A percentile compares a stretch with the other conserved stretches of the same genome.
phyloP scores from a whole-genome alignment of 2,329 filamentous ascomycete species.

The Cadophora malorum region DNA sequence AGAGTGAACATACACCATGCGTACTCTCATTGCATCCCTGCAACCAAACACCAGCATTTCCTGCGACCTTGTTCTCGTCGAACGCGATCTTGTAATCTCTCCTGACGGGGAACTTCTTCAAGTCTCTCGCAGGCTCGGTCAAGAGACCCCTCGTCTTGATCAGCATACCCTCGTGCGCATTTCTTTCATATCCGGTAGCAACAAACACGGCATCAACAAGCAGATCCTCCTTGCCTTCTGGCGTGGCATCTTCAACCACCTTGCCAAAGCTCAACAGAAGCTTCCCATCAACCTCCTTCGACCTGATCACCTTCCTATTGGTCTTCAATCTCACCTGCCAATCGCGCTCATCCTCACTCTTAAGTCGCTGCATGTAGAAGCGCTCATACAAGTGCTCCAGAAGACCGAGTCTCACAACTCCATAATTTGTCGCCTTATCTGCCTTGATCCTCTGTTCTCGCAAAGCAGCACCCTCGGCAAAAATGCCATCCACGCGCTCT shows the following conservation, averaged over 20 bases:
- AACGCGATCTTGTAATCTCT: constrained; percentile 83
- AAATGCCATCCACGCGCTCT: constrained; percentile 79
- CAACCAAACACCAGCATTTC: constrained; percentile 80
- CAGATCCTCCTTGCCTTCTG: constrained; percentile 46
- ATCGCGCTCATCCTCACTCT: constrained; percentile 16
- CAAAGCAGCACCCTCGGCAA: constrained; percentile 63
- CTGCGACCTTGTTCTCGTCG: constrained; percentile 67
- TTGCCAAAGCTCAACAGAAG: constrained; percentile 1
- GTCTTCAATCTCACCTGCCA: constrained; percentile 12
- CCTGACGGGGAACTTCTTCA: constrained; percentile 66
- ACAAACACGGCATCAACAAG: constrained; percentile 83
- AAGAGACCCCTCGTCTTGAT: constrained; percentile 69
- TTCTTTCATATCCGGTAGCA: constrained; percentile 84
- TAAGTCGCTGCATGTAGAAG: constrained; percentile 83
- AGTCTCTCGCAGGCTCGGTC: constrained; percentile 59
- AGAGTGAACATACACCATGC: constrained; percentile 76
- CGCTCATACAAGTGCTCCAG: constrained; percentile 87
- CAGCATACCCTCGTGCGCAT: constrained; percentile 80
- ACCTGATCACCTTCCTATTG: background rate
- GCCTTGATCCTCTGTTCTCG: constrained; percentile 65
- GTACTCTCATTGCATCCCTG: constrained; percentile 94
- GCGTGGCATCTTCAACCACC: constrained; percentile 46
- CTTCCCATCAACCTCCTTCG: constrained; percentile 10
- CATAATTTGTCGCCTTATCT: constrained; percentile 91
- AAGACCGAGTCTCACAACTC: constrained; percentile 85